Percentiles rank a stretch among this genome's conserved stretches.
Evolutionary conservation across 148 eudicot species (phyloP).

Genomic region (Chenopodium quinoa): DNA sequence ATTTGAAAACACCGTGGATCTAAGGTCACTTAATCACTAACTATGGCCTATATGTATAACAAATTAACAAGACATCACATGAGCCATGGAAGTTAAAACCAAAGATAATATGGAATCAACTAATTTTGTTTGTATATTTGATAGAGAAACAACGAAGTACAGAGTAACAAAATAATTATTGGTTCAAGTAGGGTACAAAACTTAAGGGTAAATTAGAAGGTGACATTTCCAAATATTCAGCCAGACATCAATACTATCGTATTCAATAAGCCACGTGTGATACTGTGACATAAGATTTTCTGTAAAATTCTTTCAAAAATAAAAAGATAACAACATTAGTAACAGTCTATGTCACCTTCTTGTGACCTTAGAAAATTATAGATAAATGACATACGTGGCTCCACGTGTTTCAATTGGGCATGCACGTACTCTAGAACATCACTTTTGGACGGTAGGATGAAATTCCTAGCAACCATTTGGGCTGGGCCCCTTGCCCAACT

Average conservation of each 20-base stretch:
- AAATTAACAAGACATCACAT: too few species aligned
- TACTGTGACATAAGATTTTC: neutral
- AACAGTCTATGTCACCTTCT: neutral
- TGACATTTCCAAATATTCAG: neutral
- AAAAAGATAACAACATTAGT: neutral
- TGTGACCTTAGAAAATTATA: neutral
- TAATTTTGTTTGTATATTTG: too few species aligned
- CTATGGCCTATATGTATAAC: too few species aligned
- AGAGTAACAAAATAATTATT: neutral
- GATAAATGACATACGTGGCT: neutral
- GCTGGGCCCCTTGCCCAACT: constrained; percentile 9
- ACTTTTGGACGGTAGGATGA: neutral
- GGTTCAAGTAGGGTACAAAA: neutral
- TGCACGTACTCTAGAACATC: neutral
- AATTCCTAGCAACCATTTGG: neutral
- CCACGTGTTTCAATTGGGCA: neutral
- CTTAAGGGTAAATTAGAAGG: neutral
- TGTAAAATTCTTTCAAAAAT: neutral
- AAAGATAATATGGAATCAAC: too few species aligned
- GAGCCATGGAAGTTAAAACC: too few species aligned
- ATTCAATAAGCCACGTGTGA: constrained; percentile 13
- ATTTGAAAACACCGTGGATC: too few species aligned
- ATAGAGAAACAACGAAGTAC: too few species aligned
- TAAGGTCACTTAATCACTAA: too few species aligned
- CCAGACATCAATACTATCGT: neutral